Evolutionary conservation across 2,329 filamentous ascomycete genomes (phyloP), one percentile per base, ranked within the genome.

Genomic region (Metarhizium anisopliae): DNA sequence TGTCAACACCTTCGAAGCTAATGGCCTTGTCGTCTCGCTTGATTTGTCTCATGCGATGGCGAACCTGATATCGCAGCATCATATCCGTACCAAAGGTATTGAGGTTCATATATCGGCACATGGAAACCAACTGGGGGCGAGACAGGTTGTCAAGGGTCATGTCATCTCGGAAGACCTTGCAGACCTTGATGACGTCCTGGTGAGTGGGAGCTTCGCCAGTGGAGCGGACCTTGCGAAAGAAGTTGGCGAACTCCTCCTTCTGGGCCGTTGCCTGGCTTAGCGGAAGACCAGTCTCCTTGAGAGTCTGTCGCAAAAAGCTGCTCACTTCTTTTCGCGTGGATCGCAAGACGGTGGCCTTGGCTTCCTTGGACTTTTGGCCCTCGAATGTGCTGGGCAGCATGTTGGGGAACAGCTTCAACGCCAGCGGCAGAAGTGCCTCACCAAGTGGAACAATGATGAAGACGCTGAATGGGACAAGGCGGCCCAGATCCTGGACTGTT

Each of bases 81-180:
- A 91, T 90, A 73, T 99, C 94, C 25, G 94, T 97, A 61, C 94
- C 94, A 66, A 97, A 96, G 0, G 91, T 93, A 76, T 93, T 94
- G 56, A 99, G 82, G 74, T 95, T 96, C 86, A 99, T 92, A 77
- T 99, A 99, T 59, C 90, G 87, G 80, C 94, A 97, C 82, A 97
- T 99, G 55, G 89, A 95, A 35, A 99, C 93, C 53, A 99, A 79
- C 74, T 99, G 94, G 16, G 94, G 94, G 60, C 94, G 83, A 18
- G 92, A 96, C 61, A 99, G 77, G 74, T 99, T 99, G 83, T 99
- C 94, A 36, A 99, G 80, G 0, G 94, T 99, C 65, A 99, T 70
- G 71, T 99, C 94, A 69, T 99, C 94, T 72, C 94, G 95, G 83
- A 99, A 99, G 61, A 95, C 88, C 80, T 96, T 95, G 84, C 94